Percentiles rank a stretch among this genome's conserved stretches.
These are phyloP conservation scores for Alternaria triticina DNA, from an alignment of 2,329 filamentous ascomycete species.

Conservation along the genomic window DNA sequence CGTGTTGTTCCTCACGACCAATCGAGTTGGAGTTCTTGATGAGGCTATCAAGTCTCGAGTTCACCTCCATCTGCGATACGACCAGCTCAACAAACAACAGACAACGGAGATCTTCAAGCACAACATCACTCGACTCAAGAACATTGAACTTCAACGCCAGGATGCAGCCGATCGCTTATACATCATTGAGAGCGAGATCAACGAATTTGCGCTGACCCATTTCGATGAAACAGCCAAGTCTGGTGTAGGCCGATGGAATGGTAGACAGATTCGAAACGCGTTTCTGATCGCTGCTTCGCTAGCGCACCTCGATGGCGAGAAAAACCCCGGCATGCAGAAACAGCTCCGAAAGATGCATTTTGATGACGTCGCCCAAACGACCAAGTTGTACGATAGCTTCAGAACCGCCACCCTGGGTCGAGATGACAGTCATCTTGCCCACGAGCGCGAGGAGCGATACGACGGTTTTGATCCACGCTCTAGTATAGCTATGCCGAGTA, in stretches of 20 bases:
- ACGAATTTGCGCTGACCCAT: background rate
- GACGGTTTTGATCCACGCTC: background rate
- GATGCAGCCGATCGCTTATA: background rate
- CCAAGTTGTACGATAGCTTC: background rate
- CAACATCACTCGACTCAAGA: background rate
- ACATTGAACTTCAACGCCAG: background rate
- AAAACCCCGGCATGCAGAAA: background rate
- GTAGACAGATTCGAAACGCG: background rate
- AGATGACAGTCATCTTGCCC: background rate
- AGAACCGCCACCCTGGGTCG: background rate
- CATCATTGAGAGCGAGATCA: background rate
- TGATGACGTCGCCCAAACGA: background rate
- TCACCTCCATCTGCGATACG: background rate
- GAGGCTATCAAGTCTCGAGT: conserved; percentile 30
- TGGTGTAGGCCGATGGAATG: background rate
- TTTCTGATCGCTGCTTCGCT: background rate
- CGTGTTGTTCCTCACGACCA: conserved; percentile 53
- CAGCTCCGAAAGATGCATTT: background rate
- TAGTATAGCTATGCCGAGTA: background rate
- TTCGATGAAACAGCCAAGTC: background rate
- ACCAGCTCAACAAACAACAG: background rate
- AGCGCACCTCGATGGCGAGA: background rate
- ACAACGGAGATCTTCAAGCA: background rate
- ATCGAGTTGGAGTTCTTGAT: conserved; percentile 49
- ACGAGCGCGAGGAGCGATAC: background rate